phyloP scores from a whole-genome alignment of 176 grass and related monocot genomes.

The Eremochloa ophiuroides region DNA sequence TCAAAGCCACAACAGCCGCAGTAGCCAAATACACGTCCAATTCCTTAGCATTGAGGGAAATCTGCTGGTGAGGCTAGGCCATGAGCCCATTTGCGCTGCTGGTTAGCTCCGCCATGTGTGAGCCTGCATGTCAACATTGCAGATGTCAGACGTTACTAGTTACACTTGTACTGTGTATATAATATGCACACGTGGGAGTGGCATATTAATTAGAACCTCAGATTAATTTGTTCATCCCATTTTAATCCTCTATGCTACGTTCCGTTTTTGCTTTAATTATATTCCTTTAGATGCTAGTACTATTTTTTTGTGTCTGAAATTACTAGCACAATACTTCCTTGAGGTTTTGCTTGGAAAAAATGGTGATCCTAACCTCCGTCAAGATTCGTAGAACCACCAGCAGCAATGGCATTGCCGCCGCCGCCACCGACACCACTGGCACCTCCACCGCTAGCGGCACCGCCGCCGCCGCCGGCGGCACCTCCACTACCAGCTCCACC shows the following conservation, averaged over 20 bases:
- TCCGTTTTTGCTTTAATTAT: background rate
- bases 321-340: background rate
- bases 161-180: too few relatives aligned
- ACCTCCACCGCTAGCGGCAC: background rate
- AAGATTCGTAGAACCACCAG: background rate
- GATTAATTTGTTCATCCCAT: background rate
- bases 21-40: constrained; percentile 9
- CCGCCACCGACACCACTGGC: background rate
- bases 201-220: background rate
- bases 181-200: background rate
- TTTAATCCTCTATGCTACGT: background rate
- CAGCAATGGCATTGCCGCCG: background rate
- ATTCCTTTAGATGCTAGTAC: background rate
- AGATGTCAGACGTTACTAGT: background rate
- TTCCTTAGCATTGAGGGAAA: background rate
- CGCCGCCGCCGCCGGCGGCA: background rate
- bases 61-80: background rate
- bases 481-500: background rate
- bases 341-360: background rate
- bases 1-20: constrained; percentile 17
- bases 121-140: constrained; percentile 18
- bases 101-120: constrained; percentile 36
- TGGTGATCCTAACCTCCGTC: background rate
- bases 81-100: constrained; percentile 27
- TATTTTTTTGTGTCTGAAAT: background rate